Conservation (phyloP, 495 filamentous ascomycete genomes). For the Tuber magnatum region DNA sequence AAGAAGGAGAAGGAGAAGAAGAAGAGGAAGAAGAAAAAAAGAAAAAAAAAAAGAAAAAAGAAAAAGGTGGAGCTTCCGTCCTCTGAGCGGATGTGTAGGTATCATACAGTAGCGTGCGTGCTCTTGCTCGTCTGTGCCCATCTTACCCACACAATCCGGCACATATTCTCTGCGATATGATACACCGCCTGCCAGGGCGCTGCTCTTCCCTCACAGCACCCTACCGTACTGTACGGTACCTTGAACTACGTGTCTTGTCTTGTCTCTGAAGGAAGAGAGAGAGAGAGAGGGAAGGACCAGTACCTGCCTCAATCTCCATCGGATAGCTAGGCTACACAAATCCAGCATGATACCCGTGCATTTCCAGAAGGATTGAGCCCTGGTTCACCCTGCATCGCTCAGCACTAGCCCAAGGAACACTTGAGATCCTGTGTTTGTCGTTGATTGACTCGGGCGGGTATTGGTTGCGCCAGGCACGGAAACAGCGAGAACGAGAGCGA, state of each 20-base stretch:
- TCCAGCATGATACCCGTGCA: background rate
- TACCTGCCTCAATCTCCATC: background rate
- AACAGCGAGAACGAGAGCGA: background rate
- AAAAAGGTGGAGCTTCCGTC: background rate
- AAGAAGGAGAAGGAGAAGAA: too few relatives aligned
- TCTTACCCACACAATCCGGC: background rate
- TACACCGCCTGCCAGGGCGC: background rate
- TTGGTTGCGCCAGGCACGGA: background rate
- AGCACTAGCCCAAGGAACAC: background rate
- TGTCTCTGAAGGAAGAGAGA: background rate
- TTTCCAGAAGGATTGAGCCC: background rate
- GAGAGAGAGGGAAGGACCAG: background rate
- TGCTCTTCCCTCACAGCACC: background rate
- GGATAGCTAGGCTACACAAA: background rate
- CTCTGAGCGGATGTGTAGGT: background rate
- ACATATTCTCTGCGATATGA: background rate
- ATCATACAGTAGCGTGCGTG: too few relatives aligned
- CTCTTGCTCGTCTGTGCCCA: background rate
- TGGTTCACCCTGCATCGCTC: background rate
- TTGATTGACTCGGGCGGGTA: background rate
- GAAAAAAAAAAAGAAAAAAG: too few relatives aligned
- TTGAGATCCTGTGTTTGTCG: background rate
- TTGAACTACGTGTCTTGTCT: slow-evolving; percentile 1
- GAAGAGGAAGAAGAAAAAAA: too few relatives aligned
- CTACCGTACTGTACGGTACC: background rate